These are phyloP conservation scores for Coemansia sp. DNA, from an alignment of 192 early-diverging fungal genomes.

Conservation along the genomic window DNA sequence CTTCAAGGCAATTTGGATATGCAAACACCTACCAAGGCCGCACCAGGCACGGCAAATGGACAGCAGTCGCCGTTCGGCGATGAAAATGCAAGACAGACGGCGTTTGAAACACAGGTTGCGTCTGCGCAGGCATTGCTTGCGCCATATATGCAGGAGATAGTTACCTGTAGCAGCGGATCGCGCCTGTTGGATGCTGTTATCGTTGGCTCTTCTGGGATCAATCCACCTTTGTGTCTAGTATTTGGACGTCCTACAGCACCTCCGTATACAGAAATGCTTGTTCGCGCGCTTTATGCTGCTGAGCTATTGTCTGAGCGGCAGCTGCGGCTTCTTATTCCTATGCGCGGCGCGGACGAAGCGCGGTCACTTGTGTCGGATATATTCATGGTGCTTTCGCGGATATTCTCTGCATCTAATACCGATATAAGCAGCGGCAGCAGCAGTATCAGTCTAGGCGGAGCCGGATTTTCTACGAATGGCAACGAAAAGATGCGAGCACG, in stretches of 20 bases:
- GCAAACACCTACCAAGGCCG: conserved; percentile 27
- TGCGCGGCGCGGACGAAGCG: conserved; percentile 33
- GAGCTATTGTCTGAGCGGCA: conserved; percentile 36
- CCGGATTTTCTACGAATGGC: neutral
- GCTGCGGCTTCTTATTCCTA: conserved; percentile 35
- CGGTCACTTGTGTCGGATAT: conserved; percentile 24
- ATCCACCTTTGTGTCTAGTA: conserved; percentile 22
- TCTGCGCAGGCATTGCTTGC: conserved; percentile 18
- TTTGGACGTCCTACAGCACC: conserved; percentile 13
- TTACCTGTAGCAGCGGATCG: conserved; percentile 25
- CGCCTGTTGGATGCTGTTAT: conserved; percentile 17
- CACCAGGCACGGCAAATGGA: neutral
- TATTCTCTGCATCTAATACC: conserved; percentile 23
- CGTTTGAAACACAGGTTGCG: conserved; percentile 28
- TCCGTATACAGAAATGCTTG: conserved; percentile 13
- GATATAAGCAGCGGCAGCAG: neutral
- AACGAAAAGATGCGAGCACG: conserved; percentile 27
- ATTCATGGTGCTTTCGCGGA: conserved; percentile 21
- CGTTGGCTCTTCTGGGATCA: neutral
- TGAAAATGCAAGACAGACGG: conserved; percentile 6
- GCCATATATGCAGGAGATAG: conserved; percentile 20
- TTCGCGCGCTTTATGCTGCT: conserved; percentile 24
- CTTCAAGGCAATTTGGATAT: conserved; percentile 4
- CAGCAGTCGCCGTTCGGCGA: neutral
- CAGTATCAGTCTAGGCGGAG: conserved; percentile 1